Evolutionary conservation across 257 asterid species (phyloP).

Genomic region (Apocynum venetum): DNA sequence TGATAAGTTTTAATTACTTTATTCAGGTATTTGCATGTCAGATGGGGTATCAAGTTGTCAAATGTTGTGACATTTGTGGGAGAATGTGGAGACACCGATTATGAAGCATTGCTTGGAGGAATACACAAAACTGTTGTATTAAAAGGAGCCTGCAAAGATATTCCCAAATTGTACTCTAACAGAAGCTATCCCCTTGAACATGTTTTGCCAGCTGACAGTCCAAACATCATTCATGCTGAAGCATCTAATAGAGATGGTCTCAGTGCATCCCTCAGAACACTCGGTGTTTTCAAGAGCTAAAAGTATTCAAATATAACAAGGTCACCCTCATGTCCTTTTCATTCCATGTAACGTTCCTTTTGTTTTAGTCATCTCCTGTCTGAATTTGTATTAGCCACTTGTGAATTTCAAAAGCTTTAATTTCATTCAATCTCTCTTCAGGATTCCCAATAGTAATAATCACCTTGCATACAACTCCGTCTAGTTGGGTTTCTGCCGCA

Average conservation of each 20-base stretch:
- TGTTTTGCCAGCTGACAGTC: conserved; percentile 40
- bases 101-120: conserved; percentile 63
- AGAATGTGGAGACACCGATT: conserved; percentile 73
- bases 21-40: conserved; percentile 54
- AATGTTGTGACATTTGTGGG: conserved; percentile 61
- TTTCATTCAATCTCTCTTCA: background rate
- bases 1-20: background rate
- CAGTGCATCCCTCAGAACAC: conserved; percentile 37
- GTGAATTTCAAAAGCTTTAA: background rate
- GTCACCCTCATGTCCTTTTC: background rate
- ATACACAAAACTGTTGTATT: conserved; percentile 56
- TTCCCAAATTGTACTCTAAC: conserved; percentile 37
- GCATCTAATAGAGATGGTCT: conserved; percentile 32
- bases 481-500: background rate
- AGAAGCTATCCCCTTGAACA: conserved; percentile 68
- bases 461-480: background rate
- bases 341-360: conserved; percentile 1
- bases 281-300: conserved; percentile 38
- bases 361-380: background rate
- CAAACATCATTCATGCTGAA: conserved; percentile 39
- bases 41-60: conserved; percentile 70
- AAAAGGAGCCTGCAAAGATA: conserved; percentile 39
- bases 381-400: background rate
- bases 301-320: background rate
- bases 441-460: background rate